Evolutionary conservation across 2,329 filamentous ascomycete species (phyloP), one percentile per base, ranked within the genome.

Genomic region (Ophiocordyceps camponoti-saundersi): DNA sequence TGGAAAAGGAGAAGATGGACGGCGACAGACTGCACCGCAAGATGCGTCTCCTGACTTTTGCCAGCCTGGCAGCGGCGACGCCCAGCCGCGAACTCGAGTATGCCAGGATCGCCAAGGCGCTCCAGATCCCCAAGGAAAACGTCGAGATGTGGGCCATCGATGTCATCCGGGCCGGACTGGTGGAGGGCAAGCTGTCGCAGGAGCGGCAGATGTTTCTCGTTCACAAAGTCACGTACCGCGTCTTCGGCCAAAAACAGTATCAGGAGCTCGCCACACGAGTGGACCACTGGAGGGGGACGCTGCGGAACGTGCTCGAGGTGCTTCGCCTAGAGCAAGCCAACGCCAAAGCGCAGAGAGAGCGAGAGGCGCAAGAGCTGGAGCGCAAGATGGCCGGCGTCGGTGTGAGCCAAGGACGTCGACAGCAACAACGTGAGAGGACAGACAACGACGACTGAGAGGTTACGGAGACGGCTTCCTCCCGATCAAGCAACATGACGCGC

Each of bases 91-190:
- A 92, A 59, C 82, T 98, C 46, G 82, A 90, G 50, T 98, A 98
- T 68, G 73, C 75, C 54, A 77, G 77, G 59, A 95, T 98, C 60
- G 78, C 84, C 53, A 82, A 82, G 61, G 83, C 87, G 6, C 79
- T 98, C 44, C 83, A 92, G 65, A 80, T 98, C 48, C 80, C 86
- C 43, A 61, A 69, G 44, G 80, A 85, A 53, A 87, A 96, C 52
- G 87, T 96, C 41, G 92, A 98, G 74, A 84, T 90, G 75, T 98
- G 92, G 92, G 87, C 93, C 55, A 98, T 98, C 59, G 92, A 98
- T 64, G 89, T 93, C 55, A 95, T 98, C 67, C 86, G 92, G 55
- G 87, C 89, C 44, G 88, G 89, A 32, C 79, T 98, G 36, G 86
- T 98, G 46, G 92, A 98, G 71, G 92, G 92, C 62, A 94, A 94